Base-by-base conservation (phyloP, 306 rosid species). In the Dalbergia oliveri region DNA sequence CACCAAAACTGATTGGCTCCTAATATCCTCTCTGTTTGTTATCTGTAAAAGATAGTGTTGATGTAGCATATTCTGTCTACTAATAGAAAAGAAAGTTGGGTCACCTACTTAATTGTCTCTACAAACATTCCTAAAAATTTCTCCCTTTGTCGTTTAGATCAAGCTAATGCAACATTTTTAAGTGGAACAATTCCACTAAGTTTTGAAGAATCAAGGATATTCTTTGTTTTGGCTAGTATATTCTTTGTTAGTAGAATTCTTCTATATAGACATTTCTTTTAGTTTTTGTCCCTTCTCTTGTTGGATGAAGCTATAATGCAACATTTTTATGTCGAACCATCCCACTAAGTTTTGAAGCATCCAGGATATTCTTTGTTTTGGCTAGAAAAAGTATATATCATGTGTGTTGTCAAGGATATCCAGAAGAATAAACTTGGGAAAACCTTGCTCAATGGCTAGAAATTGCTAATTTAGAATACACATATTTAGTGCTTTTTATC, bases 401-500 rank as follows among this genome's bases (percentile, higher is more conserved):
- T 37, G 9, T 26, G 12, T 57, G 14, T 72, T 58, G 57, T 15
- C 34, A 76, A 66, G 88, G 50, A 85, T 85, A 81, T 85, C 11
- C 85, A 71, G 8, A 58, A 66, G 88, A 85, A 85, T 81, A 85
- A 81, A 81, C 88, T 81, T 39, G 41, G 71, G 37, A 69, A 7
- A 84, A 68, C 79, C 72, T 80, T 81, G 73, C 88, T 76, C 81
- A 26, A 49, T 49, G 54, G 54, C 41, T 71, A 37, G 79, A 65
- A 70, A 81, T 71, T 71, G 34, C 44, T 67, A n/a, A 62, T 18
- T 18, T 51, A 39, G 12, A 23, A 39, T 63, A 10, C 73, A 58
- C 8, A 69, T 53, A 45, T 65, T 59, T 19, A 53, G 78, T 69
- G 82, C 81, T 73, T 77, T 26, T 50, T 44, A 73, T 73, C 84